These are phyloP conservation scores for Tylopilus plumbeoviolaceoides DNA, from an alignment of 768 basidiomycete species.

Conservation along the genomic window DNA sequence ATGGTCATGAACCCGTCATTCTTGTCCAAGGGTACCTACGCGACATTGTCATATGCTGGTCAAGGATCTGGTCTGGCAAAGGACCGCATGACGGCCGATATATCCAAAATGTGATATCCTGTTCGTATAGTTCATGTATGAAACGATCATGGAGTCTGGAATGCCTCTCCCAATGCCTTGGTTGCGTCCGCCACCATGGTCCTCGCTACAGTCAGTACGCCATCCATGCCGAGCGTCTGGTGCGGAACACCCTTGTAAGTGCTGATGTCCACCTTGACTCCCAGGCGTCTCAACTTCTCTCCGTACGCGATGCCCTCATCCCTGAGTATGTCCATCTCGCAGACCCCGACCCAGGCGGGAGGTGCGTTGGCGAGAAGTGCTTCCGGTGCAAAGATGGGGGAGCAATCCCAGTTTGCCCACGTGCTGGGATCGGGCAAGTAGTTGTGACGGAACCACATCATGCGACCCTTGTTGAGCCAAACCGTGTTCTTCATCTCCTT, in stretches of 20 bases:
- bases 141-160: slow-evolving; percentile 2
- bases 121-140: background rate
- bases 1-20: slow-evolving; percentile 84
- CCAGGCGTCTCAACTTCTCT: slow-evolving; percentile 48
- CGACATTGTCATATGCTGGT: slow-evolving; percentile 36
- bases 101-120: slow-evolving; percentile 21
- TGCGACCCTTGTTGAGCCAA: slow-evolving; percentile 44
- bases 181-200: slow-evolving; percentile 20
- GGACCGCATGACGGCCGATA: slow-evolving; percentile 28
- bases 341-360: slow-evolving; percentile 53
- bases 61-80: slow-evolving; percentile 22
- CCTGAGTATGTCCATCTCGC: slow-evolving; percentile 61
- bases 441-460: too few relatives aligned
- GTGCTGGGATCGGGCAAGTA: too few relatives aligned
- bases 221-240: slow-evolving; percentile 70
- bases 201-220: slow-evolving; percentile 20
- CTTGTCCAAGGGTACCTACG: slow-evolving; percentile 58
- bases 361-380: slow-evolving; percentile 49
- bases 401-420: slow-evolving; percentile 60
- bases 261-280: slow-evolving; percentile 50
- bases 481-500: slow-evolving; percentile 51
- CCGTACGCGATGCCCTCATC: slow-evolving; percentile 66
- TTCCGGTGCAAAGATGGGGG: slow-evolving; percentile 65
- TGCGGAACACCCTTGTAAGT: slow-evolving; percentile 60
- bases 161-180: slow-evolving; percentile 17